Base-by-base conservation (phyloP, 176 grass and related monocot species). In the Raddia distichophylla region DNA sequence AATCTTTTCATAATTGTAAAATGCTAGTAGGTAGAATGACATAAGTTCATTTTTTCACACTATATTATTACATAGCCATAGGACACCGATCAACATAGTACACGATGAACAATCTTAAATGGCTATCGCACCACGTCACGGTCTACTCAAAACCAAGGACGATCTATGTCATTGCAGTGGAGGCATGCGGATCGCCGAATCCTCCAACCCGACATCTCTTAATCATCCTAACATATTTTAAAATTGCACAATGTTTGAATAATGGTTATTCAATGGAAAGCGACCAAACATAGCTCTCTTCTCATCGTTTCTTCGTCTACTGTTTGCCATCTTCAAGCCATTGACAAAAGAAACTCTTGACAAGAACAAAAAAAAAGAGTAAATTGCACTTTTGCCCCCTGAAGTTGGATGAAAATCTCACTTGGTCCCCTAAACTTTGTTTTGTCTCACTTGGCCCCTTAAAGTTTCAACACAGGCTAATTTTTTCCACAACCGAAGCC, bases 281-380 rank as follows among this genome's bases (percentile, higher is more conserved):
- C 37, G 37, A 40, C 4, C 37, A 2, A 40, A 40, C 37, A 40
- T 40, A 3, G 37, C 4, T 40, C 4, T 5, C 4, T 40, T 40
- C 4, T 40, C 37, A 3, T 2, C 4, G 4, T 40, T 40, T 40
- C 0, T 40, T 40, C 1, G 3, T 40, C 37, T 40, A 40, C 37
- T 40, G 37, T 40, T 40, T 37, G 7, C 27, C 67, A 67, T 51
- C 11, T 80, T 78, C 66, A 74, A 59, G 59, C 69, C 67, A 60
- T 86, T 80, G 69, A 80, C 69, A 14, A 40, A 27, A 27, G 27
- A 27, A 59, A 67, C 69, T 74, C 70, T 86, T 80, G 69, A 80
- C 69, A 14, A 40, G 37, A 5, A 40, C 2, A 40, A 5, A 40
- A 5, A 40, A 40, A 5, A 47, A n/a, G n/a, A n/a, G n/a, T n/a